These are phyloP conservation scores for Cordyceps pruinosa DNA, from an alignment of 2,329 filamentous ascomycete genomes.

Conservation along the genomic window DNA sequence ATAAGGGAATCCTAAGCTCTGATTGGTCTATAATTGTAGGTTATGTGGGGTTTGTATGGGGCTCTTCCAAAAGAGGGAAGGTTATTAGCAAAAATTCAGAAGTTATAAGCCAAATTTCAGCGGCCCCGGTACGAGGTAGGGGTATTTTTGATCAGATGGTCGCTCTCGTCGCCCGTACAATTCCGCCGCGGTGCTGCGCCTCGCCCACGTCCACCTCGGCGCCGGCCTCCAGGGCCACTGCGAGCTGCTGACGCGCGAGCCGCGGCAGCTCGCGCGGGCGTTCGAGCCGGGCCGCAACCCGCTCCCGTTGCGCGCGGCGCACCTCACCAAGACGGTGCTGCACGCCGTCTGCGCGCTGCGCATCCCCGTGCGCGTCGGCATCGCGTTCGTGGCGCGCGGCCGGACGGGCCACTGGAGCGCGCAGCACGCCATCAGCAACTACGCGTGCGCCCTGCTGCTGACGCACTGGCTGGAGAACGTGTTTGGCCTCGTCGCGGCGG, in stretches of 20 bases:
- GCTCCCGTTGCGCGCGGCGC: conserved; percentile 34
- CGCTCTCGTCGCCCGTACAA: too few species aligned
- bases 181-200: conserved; percentile 23
- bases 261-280: conserved; percentile 37
- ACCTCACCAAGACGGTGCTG: conserved; percentile 41
- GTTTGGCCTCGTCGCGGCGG: conserved; percentile 10
- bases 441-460: conserved; percentile 43
- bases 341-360: conserved; percentile 49
- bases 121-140: too few species aligned
- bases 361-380: conserved; percentile 45
- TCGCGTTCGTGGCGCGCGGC: conserved; percentile 44
- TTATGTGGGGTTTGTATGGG: too few species aligned
- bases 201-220: conserved; percentile 24
- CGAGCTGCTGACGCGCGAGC: conserved; percentile 39
- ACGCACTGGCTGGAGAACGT: conserved; percentile 33
- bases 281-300: conserved; percentile 25
- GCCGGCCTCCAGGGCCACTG: conserved; percentile 23
- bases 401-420: conserved; percentile 50
- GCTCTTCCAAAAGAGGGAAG: too few species aligned
- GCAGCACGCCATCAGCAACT: conserved; percentile 45
- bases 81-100: too few species aligned
- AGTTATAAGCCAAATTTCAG: too few species aligned
- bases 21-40: too few species aligned
- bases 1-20: too few species aligned
- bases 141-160: too few species aligned